These are phyloP conservation scores for Protomyces arabidopsidicola DNA, from an alignment of 1,139 yeast genomes.

Conservation along the genomic window DNA sequence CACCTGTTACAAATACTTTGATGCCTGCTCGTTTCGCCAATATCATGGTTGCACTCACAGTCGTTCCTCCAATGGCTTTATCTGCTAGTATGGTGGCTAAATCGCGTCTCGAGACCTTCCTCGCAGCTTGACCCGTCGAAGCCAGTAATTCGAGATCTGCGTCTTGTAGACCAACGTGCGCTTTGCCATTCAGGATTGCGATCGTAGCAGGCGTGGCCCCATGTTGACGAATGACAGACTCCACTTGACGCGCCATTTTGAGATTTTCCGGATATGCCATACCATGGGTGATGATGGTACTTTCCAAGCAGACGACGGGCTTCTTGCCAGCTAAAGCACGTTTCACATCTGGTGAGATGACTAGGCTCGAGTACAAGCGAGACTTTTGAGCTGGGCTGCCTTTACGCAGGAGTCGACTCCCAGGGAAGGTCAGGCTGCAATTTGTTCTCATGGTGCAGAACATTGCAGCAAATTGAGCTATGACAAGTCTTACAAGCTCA, in stretches of 20 bases:
- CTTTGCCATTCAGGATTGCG: constrained; percentile 68
- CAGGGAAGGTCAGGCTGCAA: no score
- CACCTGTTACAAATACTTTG: constrained; percentile 87
- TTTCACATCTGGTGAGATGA: constrained; percentile 12
- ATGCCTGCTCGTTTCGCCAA: constrained; percentile 71
- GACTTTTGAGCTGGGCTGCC: no score
- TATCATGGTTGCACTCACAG: constrained; percentile 86
- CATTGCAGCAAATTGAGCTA: no score
- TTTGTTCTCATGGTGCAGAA: no score
- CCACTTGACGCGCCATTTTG: constrained; percentile 67
- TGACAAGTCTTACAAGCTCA: no score
- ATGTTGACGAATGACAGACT: constrained; percentile 51
- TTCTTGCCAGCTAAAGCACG: constrained; percentile 7
- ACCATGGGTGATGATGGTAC: constrained; percentile 88
- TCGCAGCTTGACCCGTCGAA: constrained; percentile 31
- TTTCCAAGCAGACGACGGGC: constrained; percentile 47
- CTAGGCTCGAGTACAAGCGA: neutral
- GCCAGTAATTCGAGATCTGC: constrained; percentile 35
- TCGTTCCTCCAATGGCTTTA: constrained; percentile 70
- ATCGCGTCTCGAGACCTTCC: constrained; percentile 77
- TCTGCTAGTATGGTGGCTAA: constrained; percentile 68
- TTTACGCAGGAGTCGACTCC: no score
- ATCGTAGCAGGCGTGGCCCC: constrained; percentile 86
- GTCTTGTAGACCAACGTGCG: constrained; percentile 58
- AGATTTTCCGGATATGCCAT: constrained; percentile 75